phyloP scores from a whole-genome alignment of 2,329 filamentous ascomycete species.

The Xylaria sp. region DNA sequence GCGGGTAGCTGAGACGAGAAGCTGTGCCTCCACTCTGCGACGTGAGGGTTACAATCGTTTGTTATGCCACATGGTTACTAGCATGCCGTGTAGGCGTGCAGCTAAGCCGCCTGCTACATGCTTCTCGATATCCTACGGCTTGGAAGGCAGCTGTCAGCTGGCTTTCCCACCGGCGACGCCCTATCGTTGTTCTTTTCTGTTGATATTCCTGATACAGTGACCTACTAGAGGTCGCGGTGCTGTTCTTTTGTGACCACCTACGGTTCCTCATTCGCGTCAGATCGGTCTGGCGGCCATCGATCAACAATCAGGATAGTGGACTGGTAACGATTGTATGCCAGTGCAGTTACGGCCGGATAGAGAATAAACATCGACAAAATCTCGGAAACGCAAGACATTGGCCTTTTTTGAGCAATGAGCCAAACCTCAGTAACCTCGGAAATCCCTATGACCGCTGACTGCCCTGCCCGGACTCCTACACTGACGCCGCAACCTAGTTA shows the following conservation, averaged over 20 bases:
- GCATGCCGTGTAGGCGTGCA: neutral
- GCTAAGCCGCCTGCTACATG: constrained; percentile 2
- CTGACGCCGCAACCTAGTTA: neutral
- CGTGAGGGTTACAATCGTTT: constrained; percentile 21
- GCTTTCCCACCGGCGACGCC: constrained; percentile 2
- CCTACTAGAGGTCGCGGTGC: neutral
- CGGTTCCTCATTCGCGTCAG: neutral
- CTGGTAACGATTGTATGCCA: neutral
- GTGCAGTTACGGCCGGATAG: neutral
- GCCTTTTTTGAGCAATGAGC: neutral
- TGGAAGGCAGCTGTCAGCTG: neutral
- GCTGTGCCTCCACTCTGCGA: neutral
- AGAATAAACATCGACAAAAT: neutral
- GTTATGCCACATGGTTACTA: constrained; percentile 22
- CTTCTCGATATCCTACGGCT: neutral
- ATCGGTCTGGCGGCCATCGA: neutral
- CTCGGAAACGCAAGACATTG: neutral
- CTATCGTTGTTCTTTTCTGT: neutral
- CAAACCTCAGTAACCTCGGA: neutral
- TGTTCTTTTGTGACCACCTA: neutral
- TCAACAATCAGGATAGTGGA: neutral
- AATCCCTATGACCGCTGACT: neutral
- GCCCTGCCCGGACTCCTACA: constrained; percentile 4
- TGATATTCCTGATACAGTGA: constrained; percentile 6
- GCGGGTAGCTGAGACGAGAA: constrained; percentile 8